These are phyloP conservation scores for Cyclotella choctawhatcheeana DNA, from an alignment of 108 stramenopile species.

Conservation along the genomic window DNA sequence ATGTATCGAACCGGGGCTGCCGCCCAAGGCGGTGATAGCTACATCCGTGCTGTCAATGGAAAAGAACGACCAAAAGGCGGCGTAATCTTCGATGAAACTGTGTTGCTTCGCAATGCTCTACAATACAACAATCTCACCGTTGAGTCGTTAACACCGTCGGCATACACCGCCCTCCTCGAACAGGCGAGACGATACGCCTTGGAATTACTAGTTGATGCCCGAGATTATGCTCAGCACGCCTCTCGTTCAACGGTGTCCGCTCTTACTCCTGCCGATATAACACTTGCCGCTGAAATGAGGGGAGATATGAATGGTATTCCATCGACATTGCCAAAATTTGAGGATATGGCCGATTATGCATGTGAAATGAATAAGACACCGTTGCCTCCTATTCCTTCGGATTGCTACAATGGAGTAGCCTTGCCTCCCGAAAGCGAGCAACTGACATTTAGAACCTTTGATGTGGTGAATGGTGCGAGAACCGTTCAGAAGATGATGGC, in stretches of 20 bases:
- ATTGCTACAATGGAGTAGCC: slow-evolving; percentile 77
- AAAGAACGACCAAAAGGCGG: background rate
- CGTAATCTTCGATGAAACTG: slow-evolving; percentile 67
- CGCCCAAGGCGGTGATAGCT: slow-evolving; percentile 27
- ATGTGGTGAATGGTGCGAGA: slow-evolving; percentile 79
- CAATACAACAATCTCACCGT: slow-evolving; percentile 58
- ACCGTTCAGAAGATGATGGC: slow-evolving; percentile 59
- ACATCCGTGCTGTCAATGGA: slow-evolving; percentile 31
- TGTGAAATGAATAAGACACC: slow-evolving; percentile 69
- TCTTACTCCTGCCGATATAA: slow-evolving; percentile 39
- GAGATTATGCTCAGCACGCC: slow-evolving; percentile 74
- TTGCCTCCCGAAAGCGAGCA: slow-evolving; percentile 70
- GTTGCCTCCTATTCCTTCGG: slow-evolving; percentile 73
- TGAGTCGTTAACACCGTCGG: slow-evolving; percentile 72
- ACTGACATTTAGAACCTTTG: slow-evolving; percentile 80
- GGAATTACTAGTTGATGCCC: slow-evolving; percentile 77
- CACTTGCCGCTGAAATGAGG: slow-evolving; percentile 64
- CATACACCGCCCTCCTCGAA: slow-evolving; percentile 77
- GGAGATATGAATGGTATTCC: slow-evolving; percentile 25
- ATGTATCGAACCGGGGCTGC: slow-evolving; percentile 44
- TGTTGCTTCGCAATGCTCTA: slow-evolving; percentile 68
- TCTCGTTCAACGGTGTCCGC: slow-evolving; percentile 50
- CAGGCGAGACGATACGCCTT: slow-evolving; percentile 78
- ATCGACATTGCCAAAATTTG: slow-evolving; percentile 60
- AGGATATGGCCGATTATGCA: slow-evolving; percentile 48